A percentile compares a stretch with the other conserved stretches of the same genome.
Evolutionary conservation across 495 filamentous ascomycete species (phyloP).

Genomic region (Halenospora varia): DNA sequence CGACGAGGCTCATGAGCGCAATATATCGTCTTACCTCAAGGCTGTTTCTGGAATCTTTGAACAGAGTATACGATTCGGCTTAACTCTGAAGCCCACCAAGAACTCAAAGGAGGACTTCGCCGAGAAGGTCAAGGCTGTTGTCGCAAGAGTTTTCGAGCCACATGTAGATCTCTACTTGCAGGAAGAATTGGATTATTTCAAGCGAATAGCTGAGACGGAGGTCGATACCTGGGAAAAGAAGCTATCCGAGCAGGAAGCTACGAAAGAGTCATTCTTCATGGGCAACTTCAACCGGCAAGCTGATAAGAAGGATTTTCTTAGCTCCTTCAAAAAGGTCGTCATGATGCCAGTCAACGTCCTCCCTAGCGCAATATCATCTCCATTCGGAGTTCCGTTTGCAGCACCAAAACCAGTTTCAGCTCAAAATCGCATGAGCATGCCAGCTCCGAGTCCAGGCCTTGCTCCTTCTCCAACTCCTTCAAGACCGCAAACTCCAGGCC

Average conservation of each 20-base stretch:
- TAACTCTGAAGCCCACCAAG: constrained; percentile 56
- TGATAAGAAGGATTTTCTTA: constrained; percentile 93
- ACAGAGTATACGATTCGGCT: constrained; percentile 71
- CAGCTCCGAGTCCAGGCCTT: constrained; percentile 22
- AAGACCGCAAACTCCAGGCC: constrained; percentile 39
- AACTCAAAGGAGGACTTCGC: constrained; percentile 51
- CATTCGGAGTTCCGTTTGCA: constrained; percentile 27
- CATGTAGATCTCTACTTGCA: constrained; percentile 91
- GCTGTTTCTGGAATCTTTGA: constrained; percentile 85
- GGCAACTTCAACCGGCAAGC: constrained; percentile 89
- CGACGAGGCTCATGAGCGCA: constrained; percentile 79
- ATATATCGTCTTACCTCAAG: constrained; percentile 75
- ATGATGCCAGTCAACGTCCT: constrained; percentile 96
- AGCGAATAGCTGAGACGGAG: constrained; percentile 64
- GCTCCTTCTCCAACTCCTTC: constrained; percentile 32
- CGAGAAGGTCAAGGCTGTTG: constrained; percentile 52
- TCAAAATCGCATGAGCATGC: constrained; percentile 32
- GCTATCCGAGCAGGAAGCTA: constrained; percentile 84
- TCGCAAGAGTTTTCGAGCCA: constrained; percentile 76
- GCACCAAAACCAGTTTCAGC: constrained; percentile 20
- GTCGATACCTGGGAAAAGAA: constrained; percentile 88
- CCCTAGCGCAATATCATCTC: constrained; percentile 50
- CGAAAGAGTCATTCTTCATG: constrained; percentile 92
- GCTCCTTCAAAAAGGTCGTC: constrained; percentile 96
- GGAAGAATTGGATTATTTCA: constrained; percentile 88